Evolutionary conservation across 2,329 filamentous ascomycete genomes (phyloP), one percentile per base, ranked within the genome.

Genomic region (Pseudogymnoascus destructans): DNA sequence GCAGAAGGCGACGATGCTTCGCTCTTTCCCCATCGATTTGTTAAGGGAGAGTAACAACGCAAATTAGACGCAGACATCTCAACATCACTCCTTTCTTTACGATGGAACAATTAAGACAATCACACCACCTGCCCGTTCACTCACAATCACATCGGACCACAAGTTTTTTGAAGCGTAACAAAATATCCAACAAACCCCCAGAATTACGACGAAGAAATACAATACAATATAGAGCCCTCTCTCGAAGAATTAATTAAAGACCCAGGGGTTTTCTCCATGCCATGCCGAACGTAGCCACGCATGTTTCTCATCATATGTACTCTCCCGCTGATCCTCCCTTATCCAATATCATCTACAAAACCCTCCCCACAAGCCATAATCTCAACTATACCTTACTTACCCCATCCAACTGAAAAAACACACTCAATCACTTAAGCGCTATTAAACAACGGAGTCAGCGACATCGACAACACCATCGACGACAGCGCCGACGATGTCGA

Each of bases 401-500:
- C 27, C 27, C 27, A 30, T 30, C 8, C 32, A 33, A 32, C 32
- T 33, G 32, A 33, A 30, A 30, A 30, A 30, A 30, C 8, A 30
- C 27, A 30, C 27, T 30, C 10, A 33, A 33, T 33, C 11, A 6
- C 32, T 33, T 33, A 33, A 33, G 32, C 32, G 27, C 27, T 9
- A 8, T 30, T 30, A 25, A 15, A 13, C 11, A n/a, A 35, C 13
- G 13, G 32, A n/a, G 32, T 35, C 32, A 13, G 8, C 33, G 33
- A 36, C 33, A 36, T 36, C 33, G n/a, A 9, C 33, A 9, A 36
- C 33, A n/a, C 33, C 33, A 17, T 36, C n/a, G 33, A 36, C 33
- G 8, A 36, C 33, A 9, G 33, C 33, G 33, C 33, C 33, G 33
- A 36, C 33, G n/a, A 49, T 25, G 19, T 49, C 19, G 42, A 67